These are phyloP conservation scores for Tilletia horrida DNA, from an alignment of 1,284 basidiomycete genomes.

Conservation along the genomic window DNA sequence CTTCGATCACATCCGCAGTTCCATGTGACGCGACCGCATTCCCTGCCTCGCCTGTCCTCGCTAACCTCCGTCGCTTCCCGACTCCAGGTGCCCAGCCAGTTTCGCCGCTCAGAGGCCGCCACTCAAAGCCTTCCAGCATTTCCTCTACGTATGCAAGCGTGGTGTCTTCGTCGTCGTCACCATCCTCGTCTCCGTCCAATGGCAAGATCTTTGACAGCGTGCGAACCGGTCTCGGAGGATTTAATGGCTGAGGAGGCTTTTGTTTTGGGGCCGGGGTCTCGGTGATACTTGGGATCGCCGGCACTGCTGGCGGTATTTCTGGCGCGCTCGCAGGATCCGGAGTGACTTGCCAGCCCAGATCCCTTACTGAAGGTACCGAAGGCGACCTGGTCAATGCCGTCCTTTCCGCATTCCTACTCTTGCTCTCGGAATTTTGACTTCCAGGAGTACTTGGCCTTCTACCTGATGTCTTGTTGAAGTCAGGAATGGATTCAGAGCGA, in stretches of 20 bases:
- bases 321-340: not conserved
- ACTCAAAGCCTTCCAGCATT: slow-evolving; percentile 97
- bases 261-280: not conserved
- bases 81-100: slow-evolving; percentile 2
- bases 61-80: slow-evolving; percentile 86
- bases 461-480: not conserved
- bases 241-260: too few species aligned
- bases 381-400: not conserved
- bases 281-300: not conserved
- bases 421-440: not conserved
- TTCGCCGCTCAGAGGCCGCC: slow-evolving; percentile 57
- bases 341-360: too few species aligned
- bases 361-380: not conserved
- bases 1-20: slow-evolving; percentile 53
- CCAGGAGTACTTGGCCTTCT: slow-evolving; percentile 4
- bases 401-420: not conserved
- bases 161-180: slow-evolving; percentile 45
- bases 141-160: slow-evolving; percentile 68
- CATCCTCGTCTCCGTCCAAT: slow-evolving; percentile 17
- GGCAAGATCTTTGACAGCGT: slow-evolving; percentile 9
- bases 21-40: slow-evolving; percentile 22
- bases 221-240: not conserved
- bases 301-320: not conserved
- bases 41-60: slow-evolving; percentile 22
- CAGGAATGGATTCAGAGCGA: slow-evolving; percentile 3